phyloP scores from a whole-genome alignment of 1,284 basidiomycete genomes.

The Rhodotorula sp. region DNA sequence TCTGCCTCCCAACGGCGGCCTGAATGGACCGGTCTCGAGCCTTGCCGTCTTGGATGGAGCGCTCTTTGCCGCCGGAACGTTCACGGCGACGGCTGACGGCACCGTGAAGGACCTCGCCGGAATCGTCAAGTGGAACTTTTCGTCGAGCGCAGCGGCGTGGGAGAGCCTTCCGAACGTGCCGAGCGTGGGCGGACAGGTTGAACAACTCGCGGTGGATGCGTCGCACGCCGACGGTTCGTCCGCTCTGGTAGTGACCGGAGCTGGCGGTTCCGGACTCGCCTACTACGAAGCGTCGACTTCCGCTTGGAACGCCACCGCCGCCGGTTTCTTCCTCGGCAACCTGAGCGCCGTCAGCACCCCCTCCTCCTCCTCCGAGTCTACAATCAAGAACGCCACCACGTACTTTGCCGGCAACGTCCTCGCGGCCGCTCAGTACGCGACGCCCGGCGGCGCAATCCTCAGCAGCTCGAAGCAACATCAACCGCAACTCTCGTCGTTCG shows the following conservation, averaged over 20 bases:
- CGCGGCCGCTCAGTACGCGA: constrained; percentile 50
- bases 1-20: constrained; percentile 46
- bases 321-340: constrained; percentile 37
- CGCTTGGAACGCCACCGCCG: constrained; percentile 21
- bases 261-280: constrained; percentile 24
- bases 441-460: constrained; percentile 53
- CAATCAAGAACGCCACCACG: constrained; percentile 30
- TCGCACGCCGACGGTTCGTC: constrained; percentile 14
- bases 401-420: constrained; percentile 53
- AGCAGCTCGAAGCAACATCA: constrained; percentile 46
- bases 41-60: constrained; percentile 47
- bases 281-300: constrained; percentile 23
- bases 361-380: background rate
- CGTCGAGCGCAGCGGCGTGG: constrained; percentile 19
- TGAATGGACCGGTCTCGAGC: constrained; percentile 46
- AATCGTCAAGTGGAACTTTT: constrained; percentile 37
- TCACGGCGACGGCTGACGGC: constrained; percentile 73
- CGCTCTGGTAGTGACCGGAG: constrained; percentile 29
- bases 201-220: constrained; percentile 50
- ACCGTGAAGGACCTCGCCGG: constrained; percentile 60
- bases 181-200: constrained; percentile 74
- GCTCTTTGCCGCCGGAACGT: constrained; percentile 81
- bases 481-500: constrained; percentile 43
- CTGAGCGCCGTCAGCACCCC: constrained; percentile 24
- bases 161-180: constrained; percentile 56